Conservation (phyloP, 805 yeast species). For the Candida pini region DNA sequence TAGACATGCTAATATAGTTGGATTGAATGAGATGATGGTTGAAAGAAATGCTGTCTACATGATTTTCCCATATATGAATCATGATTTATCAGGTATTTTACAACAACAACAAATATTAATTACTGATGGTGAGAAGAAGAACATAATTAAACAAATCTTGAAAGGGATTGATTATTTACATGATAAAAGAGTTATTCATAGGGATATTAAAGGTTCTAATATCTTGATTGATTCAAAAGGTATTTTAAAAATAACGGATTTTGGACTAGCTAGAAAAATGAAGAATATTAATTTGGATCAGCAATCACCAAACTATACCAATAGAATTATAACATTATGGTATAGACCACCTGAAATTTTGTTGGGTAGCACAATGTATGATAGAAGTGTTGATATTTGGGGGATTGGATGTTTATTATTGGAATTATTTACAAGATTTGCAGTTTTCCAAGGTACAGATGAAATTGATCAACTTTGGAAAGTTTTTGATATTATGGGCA, state of each 20-base stretch:
- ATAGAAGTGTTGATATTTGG: conserved; percentile 92
- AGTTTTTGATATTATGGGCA: conserved; percentile 81
- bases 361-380: conserved; percentile 86
- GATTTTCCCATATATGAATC: conserved; percentile 92
- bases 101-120: conserved; percentile 67
- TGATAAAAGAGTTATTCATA: conserved; percentile 60
- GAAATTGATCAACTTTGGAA: conserved; percentile 78
- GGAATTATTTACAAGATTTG: conserved; percentile 69
- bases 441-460: conserved; percentile 83
- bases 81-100: conserved; percentile 84
- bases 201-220: conserved; percentile 82
- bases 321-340: conserved; percentile 94
- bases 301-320: conserved; percentile 77
- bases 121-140: conserved; percentile 59
- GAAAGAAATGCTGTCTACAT: conserved; percentile 70
- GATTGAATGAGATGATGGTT: conserved; percentile 84
- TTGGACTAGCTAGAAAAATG: conserved; percentile 77
- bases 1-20: conserved; percentile 76
- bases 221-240: conserved; percentile 61
- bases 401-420: conserved; percentile 89
- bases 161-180: conserved; percentile 70
- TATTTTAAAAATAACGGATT: conserved; percentile 67
- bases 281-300: conserved; percentile 42
- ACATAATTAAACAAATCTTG: conserved; percentile 57
- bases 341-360: conserved; percentile 94